Conservation (phyloP, 768 basidiomycete genomes). For the Rubroboletus satanas region DNA sequence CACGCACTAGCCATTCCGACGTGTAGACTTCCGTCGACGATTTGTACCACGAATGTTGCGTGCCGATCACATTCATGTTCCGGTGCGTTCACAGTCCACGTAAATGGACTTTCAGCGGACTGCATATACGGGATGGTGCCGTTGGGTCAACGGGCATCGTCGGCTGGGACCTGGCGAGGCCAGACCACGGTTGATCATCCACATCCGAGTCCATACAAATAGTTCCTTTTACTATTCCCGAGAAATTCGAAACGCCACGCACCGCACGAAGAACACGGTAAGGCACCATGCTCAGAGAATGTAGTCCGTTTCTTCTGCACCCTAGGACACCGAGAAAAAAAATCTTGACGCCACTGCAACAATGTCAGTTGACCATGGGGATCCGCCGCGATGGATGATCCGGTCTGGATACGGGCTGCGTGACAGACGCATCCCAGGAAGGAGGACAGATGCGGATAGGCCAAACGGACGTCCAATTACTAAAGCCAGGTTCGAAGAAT, state of each 20-base stretch:
- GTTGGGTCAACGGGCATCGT: neutral
- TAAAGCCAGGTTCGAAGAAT: neutral
- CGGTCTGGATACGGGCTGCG: neutral
- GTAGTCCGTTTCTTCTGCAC: no score
- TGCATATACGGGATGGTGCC: neutral
- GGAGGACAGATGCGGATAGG: neutral
- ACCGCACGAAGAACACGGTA: neutral
- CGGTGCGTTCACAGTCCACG: neutral
- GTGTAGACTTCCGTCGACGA: neutral
- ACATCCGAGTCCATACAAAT: neutral
- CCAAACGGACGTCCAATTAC: neutral
- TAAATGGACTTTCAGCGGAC: neutral
- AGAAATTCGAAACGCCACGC: neutral
- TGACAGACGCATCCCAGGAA: neutral
- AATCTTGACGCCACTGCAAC: no score
- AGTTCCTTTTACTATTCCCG: neutral
- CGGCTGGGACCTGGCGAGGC: neutral
- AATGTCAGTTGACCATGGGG: neutral
- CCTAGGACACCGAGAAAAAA: no score
- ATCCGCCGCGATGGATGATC: neutral
- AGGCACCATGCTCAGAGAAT: neutral
- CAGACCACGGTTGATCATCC: neutral
- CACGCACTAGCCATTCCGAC: neutral
- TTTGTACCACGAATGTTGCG: neutral
- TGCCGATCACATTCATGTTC: neutral